phyloP scores from a whole-genome alignment of 164 flowering plant species.

The Stephania cephalantha region DNA sequence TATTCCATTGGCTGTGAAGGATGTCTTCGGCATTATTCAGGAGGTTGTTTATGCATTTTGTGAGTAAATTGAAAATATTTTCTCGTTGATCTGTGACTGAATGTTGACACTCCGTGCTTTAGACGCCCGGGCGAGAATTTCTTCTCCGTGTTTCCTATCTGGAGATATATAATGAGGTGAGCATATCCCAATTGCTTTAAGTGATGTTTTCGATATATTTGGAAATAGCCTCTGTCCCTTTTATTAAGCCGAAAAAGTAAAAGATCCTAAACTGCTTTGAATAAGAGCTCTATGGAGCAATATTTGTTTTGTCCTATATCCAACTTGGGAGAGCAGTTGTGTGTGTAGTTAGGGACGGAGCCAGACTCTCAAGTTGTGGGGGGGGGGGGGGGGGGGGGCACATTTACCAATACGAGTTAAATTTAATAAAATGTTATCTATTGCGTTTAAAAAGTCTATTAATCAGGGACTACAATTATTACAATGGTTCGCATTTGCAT shows the following conservation, averaged over 20 bases:
- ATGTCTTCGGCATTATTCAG: constrained; percentile 77
- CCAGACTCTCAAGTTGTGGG: no score
- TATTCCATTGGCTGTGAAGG: constrained; percentile 78
- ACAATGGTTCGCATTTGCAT: no score
- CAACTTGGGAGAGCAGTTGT: neutral
- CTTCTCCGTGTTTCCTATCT: constrained; percentile 86
- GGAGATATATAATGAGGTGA: constrained; percentile 88
- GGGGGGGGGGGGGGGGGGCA: no score
- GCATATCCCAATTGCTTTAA: constrained; percentile 5
- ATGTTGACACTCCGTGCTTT: constrained; percentile 15
- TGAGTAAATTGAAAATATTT: neutral
- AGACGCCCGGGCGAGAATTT: constrained; percentile 74
- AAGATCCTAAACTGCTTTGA: neutral
- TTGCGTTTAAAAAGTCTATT: no score
- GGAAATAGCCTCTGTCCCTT: neutral
- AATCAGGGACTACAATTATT: no score
- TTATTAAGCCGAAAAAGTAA: neutral
- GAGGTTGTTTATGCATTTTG: constrained; percentile 40
- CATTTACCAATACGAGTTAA: no score
- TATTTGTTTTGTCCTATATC: no score
- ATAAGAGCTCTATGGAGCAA: neutral
- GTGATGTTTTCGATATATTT: neutral
- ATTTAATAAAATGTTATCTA: no score
- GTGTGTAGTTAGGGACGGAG: no score
- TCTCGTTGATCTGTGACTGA: constrained; percentile 5